These are phyloP conservation scores for Pelargonium cotyledonis DNA, from an alignment of 441 rosid genomes.

Conservation along the genomic window DNA sequence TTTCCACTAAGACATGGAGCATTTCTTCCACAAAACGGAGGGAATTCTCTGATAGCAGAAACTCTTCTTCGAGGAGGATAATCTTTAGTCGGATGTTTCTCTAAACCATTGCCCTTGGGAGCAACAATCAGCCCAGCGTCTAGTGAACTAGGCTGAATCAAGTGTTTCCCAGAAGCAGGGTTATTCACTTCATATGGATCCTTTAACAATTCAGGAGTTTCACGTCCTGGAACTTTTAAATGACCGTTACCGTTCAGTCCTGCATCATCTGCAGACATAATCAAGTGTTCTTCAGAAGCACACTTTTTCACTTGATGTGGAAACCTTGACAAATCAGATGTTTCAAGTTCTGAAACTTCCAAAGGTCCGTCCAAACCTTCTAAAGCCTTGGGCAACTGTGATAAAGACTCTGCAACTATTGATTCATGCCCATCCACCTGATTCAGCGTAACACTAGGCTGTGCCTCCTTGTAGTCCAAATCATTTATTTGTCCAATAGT, in stretches of 20 bases:
- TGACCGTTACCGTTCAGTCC: too few species aligned
- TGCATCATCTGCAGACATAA: too few species aligned
- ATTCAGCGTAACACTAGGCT: background rate
- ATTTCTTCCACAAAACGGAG: slow-evolving; percentile 4
- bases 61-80: slow-evolving; percentile 2
- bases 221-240: too few species aligned
- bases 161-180: too few species aligned
- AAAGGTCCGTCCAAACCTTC: background rate
- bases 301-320: too few species aligned
- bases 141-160: too few species aligned
- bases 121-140: too few species aligned
- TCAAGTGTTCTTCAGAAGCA: too few species aligned
- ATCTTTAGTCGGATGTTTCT: background rate
- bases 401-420: background rate
- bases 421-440: background rate
- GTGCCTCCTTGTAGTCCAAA: too few species aligned
- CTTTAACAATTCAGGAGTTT: too few species aligned
- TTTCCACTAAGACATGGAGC: background rate
- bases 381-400: background rate
- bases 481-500: background rate
- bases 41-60: slow-evolving; percentile 1
- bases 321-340: background rate
- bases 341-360: slow-evolving; percentile 1
- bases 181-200: too few species aligned
- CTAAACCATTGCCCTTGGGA: too few species aligned